phyloP scores from a whole-genome alignment of 768 basidiomycete species.

The Collybia sordida region DNA sequence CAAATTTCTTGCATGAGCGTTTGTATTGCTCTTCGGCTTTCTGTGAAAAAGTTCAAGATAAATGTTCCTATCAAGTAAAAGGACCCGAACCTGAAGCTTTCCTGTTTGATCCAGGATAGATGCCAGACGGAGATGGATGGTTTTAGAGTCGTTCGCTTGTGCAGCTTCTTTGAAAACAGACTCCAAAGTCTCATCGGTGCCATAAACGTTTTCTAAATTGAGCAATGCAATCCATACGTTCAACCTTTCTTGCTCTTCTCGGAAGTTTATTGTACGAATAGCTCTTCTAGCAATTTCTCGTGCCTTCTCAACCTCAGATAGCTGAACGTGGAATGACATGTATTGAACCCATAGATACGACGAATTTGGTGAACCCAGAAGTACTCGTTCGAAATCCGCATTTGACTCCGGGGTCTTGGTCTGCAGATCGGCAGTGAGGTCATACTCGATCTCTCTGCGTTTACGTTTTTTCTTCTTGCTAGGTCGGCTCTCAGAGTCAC shows the following conservation, averaged over 20 bases:
- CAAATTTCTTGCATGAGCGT: conserved; percentile 91
- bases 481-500: conserved; percentile 41
- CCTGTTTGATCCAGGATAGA: conserved; percentile 82
- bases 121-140: conserved; percentile 81
- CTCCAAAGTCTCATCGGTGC: conserved; percentile 79
- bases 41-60: conserved; percentile 36
- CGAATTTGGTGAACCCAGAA: conserved; percentile 94
- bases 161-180: conserved; percentile 87
- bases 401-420: conserved; percentile 85
- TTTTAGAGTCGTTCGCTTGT: conserved; percentile 90
- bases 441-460: conserved; percentile 72
- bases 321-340: conserved; percentile 97
- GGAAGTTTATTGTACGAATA: conserved; percentile 84
- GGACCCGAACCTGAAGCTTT: conserved; percentile 65
- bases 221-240: conserved; percentile 98
- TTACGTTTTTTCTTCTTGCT: conserved; percentile 66
- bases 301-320: conserved; percentile 97
- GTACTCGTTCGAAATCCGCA: conserved; percentile 89
- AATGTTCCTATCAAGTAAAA: neutral
- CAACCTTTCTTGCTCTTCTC: conserved; percentile 93
- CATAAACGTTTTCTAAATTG: conserved; percentile 93
- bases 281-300: conserved; percentile 84
- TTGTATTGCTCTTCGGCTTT: conserved; percentile 92
- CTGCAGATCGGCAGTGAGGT: conserved; percentile 87
- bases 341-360: conserved; percentile 99